Base-by-base conservation (phyloP, 805 yeast species). In the Teunomyces lycoperdinae region DNA sequence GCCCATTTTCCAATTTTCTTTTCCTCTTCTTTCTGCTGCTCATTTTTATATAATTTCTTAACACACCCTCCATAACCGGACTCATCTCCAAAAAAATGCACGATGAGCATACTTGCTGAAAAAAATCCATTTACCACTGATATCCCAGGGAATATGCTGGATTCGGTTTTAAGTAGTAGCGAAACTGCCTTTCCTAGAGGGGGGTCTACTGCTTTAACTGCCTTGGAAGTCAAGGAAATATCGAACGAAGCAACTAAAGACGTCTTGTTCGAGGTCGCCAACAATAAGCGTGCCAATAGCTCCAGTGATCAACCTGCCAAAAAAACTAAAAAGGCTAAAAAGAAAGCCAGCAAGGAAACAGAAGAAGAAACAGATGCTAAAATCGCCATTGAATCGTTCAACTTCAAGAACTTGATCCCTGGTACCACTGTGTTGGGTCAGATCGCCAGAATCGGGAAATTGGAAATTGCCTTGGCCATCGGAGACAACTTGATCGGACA, bases 151-250 rank as follows among this genome's bases (percentile, higher is more conserved):
- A 46, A 30, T 32, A 44, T 48, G 50, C 52, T 62, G 32, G 62
- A 61, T 33, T 63, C 71, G 35, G 61, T 63, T 38, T 59, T 71
- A 44, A 65, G 66, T 46, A 71, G 70, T 56, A 71, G 66, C 50
- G 88, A 84, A 49, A 71, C 76, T 36, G 75, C 86, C 9, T 94
- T 94, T 63, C 99, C 99, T 44, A 87, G 99, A 81, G 99, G 99
- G 58, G 99, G 99, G 44, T 82, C 85, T 9, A 80, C 92, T 26
- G 88, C 83, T 24, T 77, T 94, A 60, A 81, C 96, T 3, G 90
- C 98, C 5, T 71, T 94, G 55, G 99, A 94, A 68, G 83, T 89
- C 55, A 90, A 89, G 64, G 94, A 89, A 62, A 92, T 92, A 44
- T 85, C 96, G 35, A 90, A 89, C 63, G 96, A 92, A 67, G 99